These are phyloP conservation scores for Pseudogymnoascus sp. DNA, from an alignment of 2,329 filamentous ascomycete species.

Conservation along the genomic window DNA sequence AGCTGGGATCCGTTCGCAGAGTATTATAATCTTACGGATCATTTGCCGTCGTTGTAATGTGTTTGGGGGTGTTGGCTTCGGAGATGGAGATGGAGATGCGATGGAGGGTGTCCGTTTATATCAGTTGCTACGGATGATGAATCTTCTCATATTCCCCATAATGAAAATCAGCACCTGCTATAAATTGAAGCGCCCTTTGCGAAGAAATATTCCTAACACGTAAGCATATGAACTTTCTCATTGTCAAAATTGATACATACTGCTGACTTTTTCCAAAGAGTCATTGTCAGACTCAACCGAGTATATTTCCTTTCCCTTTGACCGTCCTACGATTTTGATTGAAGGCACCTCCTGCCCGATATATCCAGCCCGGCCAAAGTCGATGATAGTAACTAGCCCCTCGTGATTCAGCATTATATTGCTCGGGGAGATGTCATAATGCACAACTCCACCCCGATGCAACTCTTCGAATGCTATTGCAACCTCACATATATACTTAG, in stretches of 20 bases:
- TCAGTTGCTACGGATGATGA: too few relatives aligned
- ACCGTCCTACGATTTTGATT: not conserved
- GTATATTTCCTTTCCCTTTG: not conserved
- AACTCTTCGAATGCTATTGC: not conserved
- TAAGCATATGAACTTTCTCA: not conserved
- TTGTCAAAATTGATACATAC: not conserved
- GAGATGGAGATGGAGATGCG: not conserved
- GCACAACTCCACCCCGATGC: not conserved
- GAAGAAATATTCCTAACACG: not conserved
- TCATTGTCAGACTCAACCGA: not conserved
- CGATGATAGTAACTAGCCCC: not conserved
- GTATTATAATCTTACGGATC: constrained; percentile 9
- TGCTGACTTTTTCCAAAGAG: not conserved
- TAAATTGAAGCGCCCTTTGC: not conserved
- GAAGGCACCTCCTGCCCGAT: not conserved
- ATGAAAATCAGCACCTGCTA: not conserved
- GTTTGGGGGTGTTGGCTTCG: not conserved
- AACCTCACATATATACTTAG: not conserved
- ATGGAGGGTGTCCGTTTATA: not conserved
- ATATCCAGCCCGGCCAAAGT: not conserved
- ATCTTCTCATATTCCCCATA: not conserved
- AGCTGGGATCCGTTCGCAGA: constrained; percentile 49
- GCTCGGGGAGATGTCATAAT: not conserved
- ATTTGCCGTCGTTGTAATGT: not conserved
- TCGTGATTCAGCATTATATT: not conserved